A percentile compares a stretch with the other conserved stretches of the same genome.
Evolutionary conservation across 768 basidiomycete species (phyloP).

Genomic region (Amanita rimosa): DNA sequence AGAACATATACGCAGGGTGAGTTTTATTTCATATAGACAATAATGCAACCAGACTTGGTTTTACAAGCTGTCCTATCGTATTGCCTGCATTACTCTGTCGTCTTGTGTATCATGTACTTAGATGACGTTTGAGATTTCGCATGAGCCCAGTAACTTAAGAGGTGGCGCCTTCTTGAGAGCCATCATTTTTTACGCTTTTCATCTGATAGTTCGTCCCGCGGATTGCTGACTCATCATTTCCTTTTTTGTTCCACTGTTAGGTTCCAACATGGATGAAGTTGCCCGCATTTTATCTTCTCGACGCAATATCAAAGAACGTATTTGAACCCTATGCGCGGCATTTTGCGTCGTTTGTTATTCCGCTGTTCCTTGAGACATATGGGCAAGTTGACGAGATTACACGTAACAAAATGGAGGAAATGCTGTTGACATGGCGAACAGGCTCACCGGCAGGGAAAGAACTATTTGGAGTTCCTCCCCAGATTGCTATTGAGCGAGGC

Average conservation of each 20-base stretch:
- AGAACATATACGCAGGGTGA: conserved; percentile 81
- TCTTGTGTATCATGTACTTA: conserved; percentile 27
- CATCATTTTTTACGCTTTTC: conserved; percentile 13
- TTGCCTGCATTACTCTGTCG: conserved; percentile 12
- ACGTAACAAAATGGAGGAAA: conserved; percentile 94
- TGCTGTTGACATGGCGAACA: conserved; percentile 90
- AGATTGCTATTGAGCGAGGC: conserved; percentile 74
- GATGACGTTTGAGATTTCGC: conserved; percentile 11
- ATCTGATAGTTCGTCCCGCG: conserved; percentile 25
- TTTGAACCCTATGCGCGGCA: conserved; percentile 85
- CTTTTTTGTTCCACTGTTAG: conserved; percentile 38
- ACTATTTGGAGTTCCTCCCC: conserved; percentile 74
- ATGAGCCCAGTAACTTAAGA: conserved; percentile 26
- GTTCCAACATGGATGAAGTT: conserved; percentile 85
- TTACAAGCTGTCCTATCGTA: conserved; percentile 9
- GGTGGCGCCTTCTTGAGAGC: conserved; percentile 14
- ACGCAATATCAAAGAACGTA: conserved; percentile 95
- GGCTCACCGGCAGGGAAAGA: conserved; percentile 74
- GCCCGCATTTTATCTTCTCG: conserved; percentile 89
- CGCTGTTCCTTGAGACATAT: conserved; percentile 83
- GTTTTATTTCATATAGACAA: conserved; percentile 24
- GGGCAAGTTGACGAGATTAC: conserved; percentile 74
- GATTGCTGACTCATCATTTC: conserved; percentile 63
- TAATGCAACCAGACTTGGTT: conserved; percentile 14
- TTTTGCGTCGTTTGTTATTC: conserved; percentile 73